Base-by-base conservation (phyloP, 192 early-diverging fungal species). In the Podila epicladia region DNA sequence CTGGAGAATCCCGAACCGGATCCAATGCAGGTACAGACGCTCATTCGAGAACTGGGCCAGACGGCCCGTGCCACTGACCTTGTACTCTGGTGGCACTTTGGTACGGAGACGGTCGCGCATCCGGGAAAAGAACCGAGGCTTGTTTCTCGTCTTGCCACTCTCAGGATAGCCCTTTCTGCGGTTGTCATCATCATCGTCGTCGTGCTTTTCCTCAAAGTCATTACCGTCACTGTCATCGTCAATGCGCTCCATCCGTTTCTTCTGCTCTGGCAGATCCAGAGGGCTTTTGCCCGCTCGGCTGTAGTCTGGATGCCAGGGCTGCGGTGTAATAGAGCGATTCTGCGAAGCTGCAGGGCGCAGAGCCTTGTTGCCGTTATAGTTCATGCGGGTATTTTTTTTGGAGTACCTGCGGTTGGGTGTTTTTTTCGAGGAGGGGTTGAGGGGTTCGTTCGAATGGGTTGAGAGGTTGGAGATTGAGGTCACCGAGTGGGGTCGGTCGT, bases 21-120 rank as follows among this genome's bases (percentile, higher is more conserved):
- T 72, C 77, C 77, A 80, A 38, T 80, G 77, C 71, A 80, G 28
- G 32, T 65, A 80, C 33, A 80, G 57, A 69, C 77, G 77, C 48
- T 80, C 77, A 57, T 80, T 80, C 71, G 77, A 80, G 66, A 80
- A 80, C 35, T 69, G 77, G 1, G 77, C 77, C 22, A 69, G 3
- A 9, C 71, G 71, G 32, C 77, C 77, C 0, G 71, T 73, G 5
- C 65, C 60, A 3, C 45, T 12, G 31, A 73, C 53, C 48, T 69
- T 64, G 53, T 64, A 72, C 2, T 49, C 57, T 37, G 19, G 17
- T 20, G 51, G 50, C 20, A 68, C 48, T 7, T 58, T 50, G 13
- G 53, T 49, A 11, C 67, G 67, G n/a, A 12, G 35, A 2, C 74
- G 67, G 50, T 53, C 50, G 50, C 62, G 20, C 32, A 75, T 29